These are phyloP conservation scores for Mantamonas sphyraenae DNA, from an alignment of 78 protist genomes.

Conservation along the genomic window DNA sequence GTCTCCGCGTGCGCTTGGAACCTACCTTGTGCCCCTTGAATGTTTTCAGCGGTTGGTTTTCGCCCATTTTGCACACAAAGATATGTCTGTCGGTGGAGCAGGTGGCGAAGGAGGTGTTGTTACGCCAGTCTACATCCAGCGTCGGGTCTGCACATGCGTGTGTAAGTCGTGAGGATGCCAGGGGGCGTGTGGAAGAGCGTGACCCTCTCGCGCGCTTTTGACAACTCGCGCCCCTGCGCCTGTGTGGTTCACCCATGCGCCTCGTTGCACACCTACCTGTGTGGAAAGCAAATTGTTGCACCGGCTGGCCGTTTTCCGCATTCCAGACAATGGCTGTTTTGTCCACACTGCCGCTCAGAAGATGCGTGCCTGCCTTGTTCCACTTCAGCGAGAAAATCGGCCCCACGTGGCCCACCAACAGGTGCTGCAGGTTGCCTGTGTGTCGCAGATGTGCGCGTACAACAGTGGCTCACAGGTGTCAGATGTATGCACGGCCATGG, in stretches of 20 bases:
- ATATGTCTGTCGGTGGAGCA: slow-evolving; percentile 52
- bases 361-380: slow-evolving; percentile 63
- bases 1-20: background rate
- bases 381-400: slow-evolving; percentile 88
- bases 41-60: slow-evolving; percentile 33
- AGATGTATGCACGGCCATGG: too few relatives aligned
- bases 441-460: too few relatives aligned
- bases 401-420: slow-evolving; percentile 59
- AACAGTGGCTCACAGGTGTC: too few relatives aligned
- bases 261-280: background rate
- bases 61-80: slow-evolving; percentile 68
- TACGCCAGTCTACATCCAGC: slow-evolving; percentile 89
- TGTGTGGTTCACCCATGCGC: background rate
- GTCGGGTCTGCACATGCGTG: slow-evolving; percentile 81
- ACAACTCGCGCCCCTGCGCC: too few relatives aligned
- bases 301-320: slow-evolving; percentile 42
- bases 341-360: slow-evolving; percentile 80
- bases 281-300: slow-evolving; percentile 69
- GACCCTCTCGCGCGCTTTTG: too few relatives aligned
- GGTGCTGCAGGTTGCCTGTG: slow-evolving; percentile 46
- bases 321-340: slow-evolving; percentile 89
- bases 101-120: slow-evolving; percentile 30
- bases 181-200: too few relatives aligned
- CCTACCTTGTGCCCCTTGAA: slow-evolving; percentile 61
- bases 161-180: too few relatives aligned